Percentiles rank a stretch among this genome's conserved stretches.
These are phyloP conservation scores for Moricandia arvensis DNA, from an alignment of 345 rosid genomes.

Conservation along the genomic window DNA sequence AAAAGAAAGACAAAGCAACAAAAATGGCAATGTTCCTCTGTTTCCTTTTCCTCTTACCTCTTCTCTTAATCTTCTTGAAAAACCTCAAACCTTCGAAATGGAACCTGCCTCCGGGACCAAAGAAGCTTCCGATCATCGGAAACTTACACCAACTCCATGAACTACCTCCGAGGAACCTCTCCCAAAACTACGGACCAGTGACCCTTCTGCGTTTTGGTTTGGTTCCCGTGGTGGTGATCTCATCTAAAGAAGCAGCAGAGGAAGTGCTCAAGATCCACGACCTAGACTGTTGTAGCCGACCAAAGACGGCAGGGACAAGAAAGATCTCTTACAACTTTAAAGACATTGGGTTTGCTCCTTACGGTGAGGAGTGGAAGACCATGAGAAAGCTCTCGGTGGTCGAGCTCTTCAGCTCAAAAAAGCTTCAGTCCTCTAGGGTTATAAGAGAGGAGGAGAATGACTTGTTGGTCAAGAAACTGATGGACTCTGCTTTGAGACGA, in stretches of 20 bases:
- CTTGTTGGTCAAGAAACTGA: constrained; percentile 20
- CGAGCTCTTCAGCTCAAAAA: constrained; percentile 21
- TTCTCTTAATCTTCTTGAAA: constrained; percentile 28
- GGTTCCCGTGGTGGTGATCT: constrained; percentile 6
- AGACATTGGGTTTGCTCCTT: constrained; percentile 23
- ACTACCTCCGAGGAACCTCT: not conserved
- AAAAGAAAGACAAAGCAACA: not conserved
- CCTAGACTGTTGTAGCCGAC: constrained; percentile 20
- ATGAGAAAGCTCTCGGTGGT: constrained; percentile 10
- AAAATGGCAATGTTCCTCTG: constrained; percentile 31
- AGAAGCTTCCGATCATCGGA: constrained; percentile 21
- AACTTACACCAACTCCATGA: constrained; percentile 19
- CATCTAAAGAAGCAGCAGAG: constrained; percentile 24
- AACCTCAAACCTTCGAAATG: constrained; percentile 8
- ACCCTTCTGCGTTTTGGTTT: constrained; percentile 15
- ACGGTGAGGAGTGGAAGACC: constrained; percentile 18
- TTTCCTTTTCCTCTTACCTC: constrained; percentile 42
- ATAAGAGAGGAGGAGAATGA: constrained; percentile 20
- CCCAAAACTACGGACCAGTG: constrained; percentile 9
- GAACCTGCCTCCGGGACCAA: constrained; percentile 38
- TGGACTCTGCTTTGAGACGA: not conserved
- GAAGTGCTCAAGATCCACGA: constrained; percentile 25
- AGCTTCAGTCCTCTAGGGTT: not conserved
- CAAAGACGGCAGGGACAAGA: not conserved
- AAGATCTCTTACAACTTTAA: constrained; percentile 10